These are phyloP conservation scores for Tetracladium maxilliforme DNA, from an alignment of 2,329 filamentous ascomycete genomes.

Conservation along the genomic window DNA sequence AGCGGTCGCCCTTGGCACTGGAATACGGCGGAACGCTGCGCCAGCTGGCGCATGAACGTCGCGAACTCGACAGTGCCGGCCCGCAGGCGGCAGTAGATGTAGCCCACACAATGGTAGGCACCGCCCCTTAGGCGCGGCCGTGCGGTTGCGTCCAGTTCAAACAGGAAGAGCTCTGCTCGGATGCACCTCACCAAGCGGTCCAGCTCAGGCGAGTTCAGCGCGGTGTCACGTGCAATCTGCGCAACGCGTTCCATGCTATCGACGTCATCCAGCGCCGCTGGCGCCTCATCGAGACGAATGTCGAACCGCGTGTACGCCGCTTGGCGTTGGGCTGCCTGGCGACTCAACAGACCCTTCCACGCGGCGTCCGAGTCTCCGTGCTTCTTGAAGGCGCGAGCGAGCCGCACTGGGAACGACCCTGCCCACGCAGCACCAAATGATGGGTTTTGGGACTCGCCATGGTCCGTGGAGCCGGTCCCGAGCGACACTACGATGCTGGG, in stretches of 20 bases:
- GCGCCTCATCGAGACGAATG: conserved; percentile 2
- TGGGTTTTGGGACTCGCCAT: background rate
- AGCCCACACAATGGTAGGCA: conserved; percentile 3
- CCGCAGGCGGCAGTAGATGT: conserved; percentile 2
- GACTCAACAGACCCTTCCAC: too few relatives aligned
- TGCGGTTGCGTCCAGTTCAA: conserved; percentile 3
- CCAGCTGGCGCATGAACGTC: conserved; percentile 1
- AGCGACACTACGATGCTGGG: conserved; percentile 7
- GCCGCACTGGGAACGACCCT: too few relatives aligned
- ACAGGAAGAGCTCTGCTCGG: conserved; percentile 5
- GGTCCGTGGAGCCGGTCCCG: conserved; percentile 5
- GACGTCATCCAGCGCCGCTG: conserved; percentile 4
- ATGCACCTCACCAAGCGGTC: conserved; percentile 3
- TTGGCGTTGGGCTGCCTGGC: conserved; percentile 1
- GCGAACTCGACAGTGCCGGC: background rate
- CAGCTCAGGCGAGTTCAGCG: conserved; percentile 2
- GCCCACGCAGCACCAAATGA: too few relatives aligned
- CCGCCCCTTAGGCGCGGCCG: conserved; percentile 1
- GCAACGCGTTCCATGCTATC: conserved; percentile 3
- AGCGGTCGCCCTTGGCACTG: too few relatives aligned
- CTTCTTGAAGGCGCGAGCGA: conserved; percentile 4
- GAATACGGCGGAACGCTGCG: conserved; percentile 1
- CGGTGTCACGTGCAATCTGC: conserved; percentile 1
- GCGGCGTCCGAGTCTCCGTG: too few relatives aligned
- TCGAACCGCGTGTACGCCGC: conserved; percentile 6